Evolutionary conservation across 1,284 basidiomycete species (phyloP).

Genomic region (Wolfiporia cocos): DNA sequence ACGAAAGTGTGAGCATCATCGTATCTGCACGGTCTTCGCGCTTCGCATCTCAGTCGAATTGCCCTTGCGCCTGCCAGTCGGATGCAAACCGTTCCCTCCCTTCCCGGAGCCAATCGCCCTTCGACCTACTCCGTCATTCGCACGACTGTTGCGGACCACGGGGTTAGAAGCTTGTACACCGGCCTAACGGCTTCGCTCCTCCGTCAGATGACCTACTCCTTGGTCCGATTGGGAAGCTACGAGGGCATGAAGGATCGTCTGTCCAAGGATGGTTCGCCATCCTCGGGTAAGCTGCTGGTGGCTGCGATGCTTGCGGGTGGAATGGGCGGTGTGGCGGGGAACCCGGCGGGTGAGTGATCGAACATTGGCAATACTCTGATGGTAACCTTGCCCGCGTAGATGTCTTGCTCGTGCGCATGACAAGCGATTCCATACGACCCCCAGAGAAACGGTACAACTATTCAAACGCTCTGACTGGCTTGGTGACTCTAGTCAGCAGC

Average conservation of each 20-base stretch:
- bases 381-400: constrained; percentile 31
- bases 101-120: constrained; percentile 37
- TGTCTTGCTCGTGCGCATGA: constrained; percentile 83
- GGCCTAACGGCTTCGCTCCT: constrained; percentile 83
- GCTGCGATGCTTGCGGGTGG: constrained; percentile 72
- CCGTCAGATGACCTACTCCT: constrained; percentile 89
- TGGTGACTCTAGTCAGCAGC: constrained; percentile 55
- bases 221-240: constrained; percentile 83
- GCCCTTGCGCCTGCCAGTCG: constrained; percentile 37
- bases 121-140: constrained; percentile 56
- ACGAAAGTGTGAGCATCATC: constrained; percentile 69
- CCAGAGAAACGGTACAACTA: constrained; percentile 74
- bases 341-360: constrained; percentile 59
- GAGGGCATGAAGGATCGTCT: constrained; percentile 67
- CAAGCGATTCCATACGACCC: constrained; percentile 74
- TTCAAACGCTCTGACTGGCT: constrained; percentile 67
- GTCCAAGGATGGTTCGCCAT: constrained; percentile 41
- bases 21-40: not conserved
- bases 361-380: not conserved
- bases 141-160: constrained; percentile 50
- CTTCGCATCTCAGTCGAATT: not conserved
- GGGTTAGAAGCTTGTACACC: constrained; percentile 71
- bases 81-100: constrained; percentile 65
- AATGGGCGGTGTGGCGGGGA: constrained; percentile 75
- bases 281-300: constrained; percentile 48